Percentiles rank a stretch among this genome's conserved stretches.
These are phyloP conservation scores for Cladophialophora exuberans DNA, from an alignment of 2,329 filamentous ascomycete species.

Conservation along the genomic window DNA sequence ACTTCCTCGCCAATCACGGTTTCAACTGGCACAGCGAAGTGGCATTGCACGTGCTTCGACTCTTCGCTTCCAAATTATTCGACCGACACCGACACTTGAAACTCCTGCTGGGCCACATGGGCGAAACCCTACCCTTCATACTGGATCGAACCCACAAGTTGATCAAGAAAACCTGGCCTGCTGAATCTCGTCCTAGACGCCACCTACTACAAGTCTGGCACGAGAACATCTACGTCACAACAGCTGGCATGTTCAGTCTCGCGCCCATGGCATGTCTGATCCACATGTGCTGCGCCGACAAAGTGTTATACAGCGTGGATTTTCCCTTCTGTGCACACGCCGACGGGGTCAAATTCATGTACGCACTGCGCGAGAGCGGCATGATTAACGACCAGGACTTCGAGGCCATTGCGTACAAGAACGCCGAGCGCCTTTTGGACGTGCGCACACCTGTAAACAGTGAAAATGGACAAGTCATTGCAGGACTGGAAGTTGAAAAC, in stretches of 20 bases:
- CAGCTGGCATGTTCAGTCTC: slow-evolving; percentile 57
- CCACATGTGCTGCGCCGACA: slow-evolving; percentile 44
- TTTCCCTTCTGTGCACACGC: slow-evolving; percentile 60
- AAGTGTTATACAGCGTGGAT: slow-evolving; percentile 61
- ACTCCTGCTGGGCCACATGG: slow-evolving; percentile 58
- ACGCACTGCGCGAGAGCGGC: slow-evolving; percentile 53
- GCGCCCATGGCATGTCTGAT: slow-evolving; percentile 50
- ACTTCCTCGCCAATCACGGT: slow-evolving; percentile 24
- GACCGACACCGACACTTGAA: slow-evolving; percentile 59
- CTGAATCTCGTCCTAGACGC: slow-evolving; percentile 24
- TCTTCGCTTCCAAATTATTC: slow-evolving; percentile 59
- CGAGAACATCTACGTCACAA: slow-evolving; percentile 62
- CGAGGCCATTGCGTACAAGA: slow-evolving; percentile 54
- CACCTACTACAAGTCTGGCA: slow-evolving; percentile 56
- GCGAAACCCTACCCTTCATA: slow-evolving; percentile 58
- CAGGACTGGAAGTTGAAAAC: slow-evolving; percentile 16
- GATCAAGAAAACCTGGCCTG: slow-evolving; percentile 27
- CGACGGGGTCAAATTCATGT: slow-evolving; percentile 53
- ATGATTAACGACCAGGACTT: slow-evolving; percentile 55
- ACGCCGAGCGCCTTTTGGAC: slow-evolving; percentile 54
- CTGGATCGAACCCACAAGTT: slow-evolving; percentile 46
- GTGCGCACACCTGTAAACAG: slow-evolving; percentile 20
- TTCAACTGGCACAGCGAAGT: slow-evolving; percentile 43
- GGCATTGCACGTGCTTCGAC: slow-evolving; percentile 41
- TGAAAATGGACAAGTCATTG: no score